Conservation (phyloP, 257 asterid genomes). For the Nicotiana benthamiana region DNA sequence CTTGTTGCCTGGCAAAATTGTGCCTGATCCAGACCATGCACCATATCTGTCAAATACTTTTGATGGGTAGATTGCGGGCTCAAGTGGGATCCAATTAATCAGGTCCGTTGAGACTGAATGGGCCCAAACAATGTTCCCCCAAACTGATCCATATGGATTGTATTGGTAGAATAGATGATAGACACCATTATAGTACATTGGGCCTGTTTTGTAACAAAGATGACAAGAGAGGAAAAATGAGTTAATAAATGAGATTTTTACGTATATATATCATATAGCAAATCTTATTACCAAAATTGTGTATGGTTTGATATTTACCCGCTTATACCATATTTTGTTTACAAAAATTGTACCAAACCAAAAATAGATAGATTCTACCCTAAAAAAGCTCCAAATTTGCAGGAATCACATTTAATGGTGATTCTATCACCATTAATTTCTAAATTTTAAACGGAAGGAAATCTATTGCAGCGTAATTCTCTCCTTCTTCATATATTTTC, state of each 20-base stretch:
- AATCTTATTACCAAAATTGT: too few species aligned
- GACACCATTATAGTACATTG: slow-evolving; percentile 37
- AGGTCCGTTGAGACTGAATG: slow-evolving; percentile 42
- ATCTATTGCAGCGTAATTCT: too few species aligned
- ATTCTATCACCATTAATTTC: too few species aligned
- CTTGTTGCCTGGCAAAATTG: slow-evolving; percentile 29
- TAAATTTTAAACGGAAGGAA: too few species aligned
- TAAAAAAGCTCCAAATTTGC: too few species aligned
- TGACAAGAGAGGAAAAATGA: not conserved
- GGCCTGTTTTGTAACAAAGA: slow-evolving; percentile 13
- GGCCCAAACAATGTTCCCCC: slow-evolving; percentile 47
- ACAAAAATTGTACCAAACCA: too few species aligned
- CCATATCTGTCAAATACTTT: slow-evolving; percentile 32
- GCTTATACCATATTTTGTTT: too few species aligned
- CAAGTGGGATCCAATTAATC: slow-evolving; percentile 34
- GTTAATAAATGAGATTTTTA: not conserved
- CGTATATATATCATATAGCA: too few species aligned
- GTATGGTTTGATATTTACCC: too few species aligned
- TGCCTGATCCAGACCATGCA: slow-evolving; percentile 51
- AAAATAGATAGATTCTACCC: too few species aligned
- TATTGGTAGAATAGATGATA: slow-evolving; percentile 48
- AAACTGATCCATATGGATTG: slow-evolving; percentile 37
- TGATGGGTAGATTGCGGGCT: slow-evolving; percentile 32
- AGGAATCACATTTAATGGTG: too few species aligned
- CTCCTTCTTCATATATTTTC: too few species aligned